These are phyloP conservation scores for Neofusicoccum sp. DNA, from an alignment of 2,329 filamentous ascomycete genomes.

Conservation along the genomic window DNA sequence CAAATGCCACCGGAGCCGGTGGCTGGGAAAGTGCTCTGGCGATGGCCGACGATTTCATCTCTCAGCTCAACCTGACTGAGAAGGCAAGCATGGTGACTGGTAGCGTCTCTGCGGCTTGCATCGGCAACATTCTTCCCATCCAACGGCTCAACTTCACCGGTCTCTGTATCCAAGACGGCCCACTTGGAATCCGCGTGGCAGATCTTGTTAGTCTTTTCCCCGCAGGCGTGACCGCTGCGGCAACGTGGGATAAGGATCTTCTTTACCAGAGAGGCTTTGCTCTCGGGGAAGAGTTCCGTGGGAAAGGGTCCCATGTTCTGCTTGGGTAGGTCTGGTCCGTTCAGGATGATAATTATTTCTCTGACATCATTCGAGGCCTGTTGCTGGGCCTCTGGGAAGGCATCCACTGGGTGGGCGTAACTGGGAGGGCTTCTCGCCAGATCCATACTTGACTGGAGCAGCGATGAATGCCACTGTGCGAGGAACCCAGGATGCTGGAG, in stretches of 20 bases:
- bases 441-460: conserved; percentile 51
- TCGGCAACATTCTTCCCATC: conserved; percentile 40
- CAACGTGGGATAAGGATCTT: conserved; percentile 43
- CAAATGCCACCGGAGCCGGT: conserved; percentile 27
- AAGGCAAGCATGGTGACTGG: conserved; percentile 41
- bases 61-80: conserved; percentile 39
- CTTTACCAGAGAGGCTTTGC: conserved; percentile 34
- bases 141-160: conserved; percentile 41
- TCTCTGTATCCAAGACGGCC: conserved; percentile 44
- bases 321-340: conserved; percentile 33
- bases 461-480: conserved; percentile 46
- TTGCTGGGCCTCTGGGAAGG: conserved; percentile 48
- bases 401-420: conserved; percentile 48
- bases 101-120: conserved; percentile 23
- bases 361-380: conserved; percentile 26
- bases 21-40: conserved; percentile 38
- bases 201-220: conserved; percentile 40
- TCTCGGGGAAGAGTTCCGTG: conserved; percentile 36
- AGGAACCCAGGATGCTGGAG: conserved; percentile 48
- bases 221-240: conserved; percentile 39
- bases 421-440: conserved; percentile 53
- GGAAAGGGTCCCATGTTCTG: conserved; percentile 43
- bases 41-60: conserved; percentile 38
- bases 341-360: background rate
- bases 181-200: conserved; percentile 23